phyloP scores from a whole-genome alignment of 306 rosid genomes.

The Quercus robur region DNA sequence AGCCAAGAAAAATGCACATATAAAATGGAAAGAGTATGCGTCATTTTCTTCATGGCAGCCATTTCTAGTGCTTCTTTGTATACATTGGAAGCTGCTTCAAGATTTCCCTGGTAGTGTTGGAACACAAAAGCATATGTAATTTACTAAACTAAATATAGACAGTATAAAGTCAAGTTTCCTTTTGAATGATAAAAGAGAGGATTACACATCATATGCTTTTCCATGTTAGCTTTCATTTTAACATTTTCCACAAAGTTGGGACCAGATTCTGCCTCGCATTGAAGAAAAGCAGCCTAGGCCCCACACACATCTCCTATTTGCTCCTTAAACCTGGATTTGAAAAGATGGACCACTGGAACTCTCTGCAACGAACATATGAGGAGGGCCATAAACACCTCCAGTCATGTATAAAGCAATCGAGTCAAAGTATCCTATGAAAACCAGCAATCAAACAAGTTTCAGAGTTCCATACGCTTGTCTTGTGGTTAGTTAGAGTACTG shows the following conservation, averaged over 20 bases:
- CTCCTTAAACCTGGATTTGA: constrained; percentile 87
- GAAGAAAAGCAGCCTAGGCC: constrained; percentile 62
- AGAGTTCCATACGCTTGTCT: constrained; percentile 14
- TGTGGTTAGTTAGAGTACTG: background rate
- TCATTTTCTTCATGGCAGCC: constrained; percentile 45
- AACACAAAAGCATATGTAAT: constrained; percentile 16
- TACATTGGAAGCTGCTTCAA: constrained; percentile 55
- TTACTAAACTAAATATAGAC: constrained; percentile 14
- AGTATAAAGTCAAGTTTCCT: constrained; percentile 14
- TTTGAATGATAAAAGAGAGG: constrained; percentile 13
- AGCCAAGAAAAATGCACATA: constrained; percentile 74
- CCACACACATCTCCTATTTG: constrained; percentile 46
- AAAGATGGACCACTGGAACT: constrained; percentile 70
- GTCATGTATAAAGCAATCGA: constrained; percentile 50
- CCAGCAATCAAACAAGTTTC: constrained; percentile 28
- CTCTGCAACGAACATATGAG: constrained; percentile 67
- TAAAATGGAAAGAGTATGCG: constrained; percentile 50
- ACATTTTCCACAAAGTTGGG: constrained; percentile 60
- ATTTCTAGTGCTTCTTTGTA: constrained; percentile 71
- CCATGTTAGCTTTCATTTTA: constrained; percentile 79
- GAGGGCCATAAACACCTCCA: constrained; percentile 41
- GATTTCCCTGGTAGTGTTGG: constrained; percentile 64
- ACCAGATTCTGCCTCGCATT: constrained; percentile 49
- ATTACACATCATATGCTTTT: constrained; percentile 73
- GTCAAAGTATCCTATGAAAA: constrained; percentile 44